Percentiles rank a stretch among this genome's conserved stretches.
phyloP scores from a whole-genome alignment of 768 basidiomycete species.

The Scleroderma bovista region DNA sequence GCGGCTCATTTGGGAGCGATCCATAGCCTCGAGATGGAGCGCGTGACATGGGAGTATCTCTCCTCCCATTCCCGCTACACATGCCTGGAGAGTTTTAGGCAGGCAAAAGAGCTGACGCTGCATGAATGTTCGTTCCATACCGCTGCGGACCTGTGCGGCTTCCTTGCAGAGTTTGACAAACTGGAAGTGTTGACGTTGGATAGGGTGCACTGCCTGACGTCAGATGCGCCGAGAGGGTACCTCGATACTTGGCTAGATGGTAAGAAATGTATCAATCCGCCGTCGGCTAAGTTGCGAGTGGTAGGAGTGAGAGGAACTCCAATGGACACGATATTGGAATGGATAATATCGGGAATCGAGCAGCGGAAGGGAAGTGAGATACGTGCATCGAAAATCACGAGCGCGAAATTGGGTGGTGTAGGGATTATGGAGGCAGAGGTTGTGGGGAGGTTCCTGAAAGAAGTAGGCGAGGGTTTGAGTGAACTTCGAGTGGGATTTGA shows the following conservation, averaged over 20 bases:
- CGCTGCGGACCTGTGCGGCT: slow-evolving; percentile 21
- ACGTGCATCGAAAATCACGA: slow-evolving; percentile 12
- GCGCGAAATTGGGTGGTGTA: slow-evolving; percentile 24
- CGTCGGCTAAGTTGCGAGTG: slow-evolving; percentile 18
- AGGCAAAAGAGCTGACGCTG: slow-evolving; percentile 14
- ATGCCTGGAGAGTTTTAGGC: slow-evolving; percentile 22
- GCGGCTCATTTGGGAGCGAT: slow-evolving; percentile 15
- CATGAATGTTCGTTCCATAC: slow-evolving; percentile 22
- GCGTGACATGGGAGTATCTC: slow-evolving; percentile 29
- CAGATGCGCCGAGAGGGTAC: slow-evolving; percentile 9
- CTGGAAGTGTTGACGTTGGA: slow-evolving; percentile 26
- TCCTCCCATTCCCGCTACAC: slow-evolving; percentile 20
- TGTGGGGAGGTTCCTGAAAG: slow-evolving; percentile 22
- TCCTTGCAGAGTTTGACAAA: slow-evolving; percentile 23
- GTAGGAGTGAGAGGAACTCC: slow-evolving; percentile 21
- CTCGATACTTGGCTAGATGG: slow-evolving; percentile 6
- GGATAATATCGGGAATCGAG: slow-evolving; percentile 19
- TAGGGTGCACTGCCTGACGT: slow-evolving; percentile 22
- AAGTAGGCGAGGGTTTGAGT: slow-evolving; percentile 15
- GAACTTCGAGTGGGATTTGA: slow-evolving; percentile 26
- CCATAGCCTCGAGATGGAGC: slow-evolving; percentile 24
- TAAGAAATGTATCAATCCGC: slow-evolving; percentile 8
- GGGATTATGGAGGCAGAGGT: slow-evolving; percentile 20
- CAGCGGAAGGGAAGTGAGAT: slow-evolving; percentile 8
- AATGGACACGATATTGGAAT: slow-evolving; percentile 23